A percentile compares a stretch with the other conserved stretches of the same genome.
Evolutionary conservation across 2,329 filamentous ascomycete genomes (phyloP).

Genomic region (Ophiostoma tasmaniense): DNA sequence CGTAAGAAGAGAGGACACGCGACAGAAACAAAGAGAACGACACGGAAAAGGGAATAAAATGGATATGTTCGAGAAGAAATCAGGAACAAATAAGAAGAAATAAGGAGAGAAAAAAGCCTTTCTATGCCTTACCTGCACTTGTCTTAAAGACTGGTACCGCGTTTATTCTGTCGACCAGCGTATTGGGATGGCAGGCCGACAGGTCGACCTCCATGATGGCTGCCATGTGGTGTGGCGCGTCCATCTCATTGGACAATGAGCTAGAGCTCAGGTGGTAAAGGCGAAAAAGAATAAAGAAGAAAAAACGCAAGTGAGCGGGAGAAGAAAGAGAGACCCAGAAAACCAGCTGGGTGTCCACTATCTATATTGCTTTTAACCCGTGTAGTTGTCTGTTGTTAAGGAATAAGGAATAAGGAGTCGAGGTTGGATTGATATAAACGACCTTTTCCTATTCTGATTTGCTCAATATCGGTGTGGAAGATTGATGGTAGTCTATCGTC

Average conservation of each 20-base stretch:
- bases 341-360: conserved; percentile 14
- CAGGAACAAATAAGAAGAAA: neutral
- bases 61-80: neutral
- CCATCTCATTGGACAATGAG: conserved; percentile 29
- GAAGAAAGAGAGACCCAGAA: conserved; percentile 8
- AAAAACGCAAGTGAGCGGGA: neutral
- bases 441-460: neutral
- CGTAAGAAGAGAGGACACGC: conserved; percentile 13
- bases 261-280: conserved; percentile 5
- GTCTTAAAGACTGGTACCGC: conserved; percentile 50
- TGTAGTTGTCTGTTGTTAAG: neutral
- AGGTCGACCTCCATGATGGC: conserved; percentile 43
- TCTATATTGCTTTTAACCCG: conserved; percentile 10
- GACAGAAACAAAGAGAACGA: conserved; percentile 13
- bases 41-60: conserved; percentile 7
- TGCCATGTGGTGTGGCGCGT: conserved; percentile 29
- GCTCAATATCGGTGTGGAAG: neutral
- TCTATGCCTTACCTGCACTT: conserved; percentile 46
- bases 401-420: neutral
- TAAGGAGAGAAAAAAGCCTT: conserved; percentile 18
- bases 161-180: conserved; percentile 47
- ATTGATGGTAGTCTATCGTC: neutral
- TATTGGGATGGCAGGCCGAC: conserved; percentile 38
- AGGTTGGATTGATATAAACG: neutral
- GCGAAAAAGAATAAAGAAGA: neutral